Evolutionary conservation across 805 yeast genomes (phyloP), one percentile per base, ranked within the genome.

Genomic region (Cyberlindnera petersonii): DNA sequence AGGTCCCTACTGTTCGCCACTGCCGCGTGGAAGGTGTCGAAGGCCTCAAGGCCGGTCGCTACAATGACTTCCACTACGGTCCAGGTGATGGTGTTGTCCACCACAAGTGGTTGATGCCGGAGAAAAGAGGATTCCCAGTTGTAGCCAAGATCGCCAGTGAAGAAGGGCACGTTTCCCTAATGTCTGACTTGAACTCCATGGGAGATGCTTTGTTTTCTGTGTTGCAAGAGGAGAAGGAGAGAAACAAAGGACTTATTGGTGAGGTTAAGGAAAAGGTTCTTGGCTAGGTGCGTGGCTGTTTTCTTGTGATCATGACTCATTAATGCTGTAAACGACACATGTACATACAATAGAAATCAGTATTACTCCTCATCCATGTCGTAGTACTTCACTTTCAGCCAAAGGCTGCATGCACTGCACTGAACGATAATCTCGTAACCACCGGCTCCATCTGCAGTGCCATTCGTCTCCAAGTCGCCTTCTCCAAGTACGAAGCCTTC

Each of bases 31-130:
- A 67, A 23, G 75, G 80, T 6, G 56, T 56, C 9, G 73, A 80
- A 30, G 93, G 78, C 26, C 78, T 89, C 42, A 70, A 64, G 41
- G 69, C 72, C 27, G 96, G 95, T 4, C 73, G 77, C 47, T 88
- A 84, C 63, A 77, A 73, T 46, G 81, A 85, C 50, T 82, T 86
- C 51, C 77, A 73, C 50, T 88, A 86, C 53, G 95, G 95, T 0
- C 86, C 86, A 5, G 97, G 97, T 13, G 97, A 89, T 59, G 97
- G 97, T 30, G 96, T 89, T 15, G 86, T 86, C 1, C 85, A 85
- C 60, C 85, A 82, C 48, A 75, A 75, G 46, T 82, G 88, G 83
- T 61, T 85, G 34, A 75, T 88, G 75, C 97, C 96, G 0, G 85
- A 82, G 48, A 63, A 64, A 29, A 71, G 72, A 46, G 94, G 91